Percentiles rank a stretch among this genome's conserved stretches.
phyloP scores from a whole-genome alignment of 2,329 filamentous ascomycete genomes.

The Microsporum canis region DNA sequence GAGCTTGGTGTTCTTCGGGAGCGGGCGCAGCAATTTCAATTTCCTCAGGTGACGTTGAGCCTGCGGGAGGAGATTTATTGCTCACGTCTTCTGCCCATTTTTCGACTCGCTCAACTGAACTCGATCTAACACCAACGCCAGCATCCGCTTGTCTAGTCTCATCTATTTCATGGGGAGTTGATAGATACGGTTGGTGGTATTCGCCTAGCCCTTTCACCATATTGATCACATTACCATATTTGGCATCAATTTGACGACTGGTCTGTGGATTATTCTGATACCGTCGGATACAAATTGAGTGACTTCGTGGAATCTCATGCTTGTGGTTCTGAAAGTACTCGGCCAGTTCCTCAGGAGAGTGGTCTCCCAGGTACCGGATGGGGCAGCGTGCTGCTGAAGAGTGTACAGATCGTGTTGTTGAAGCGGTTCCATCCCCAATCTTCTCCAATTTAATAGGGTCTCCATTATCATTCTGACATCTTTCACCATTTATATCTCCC shows the following conservation, averaged over 20 bases:
- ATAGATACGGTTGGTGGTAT: slow-evolving; percentile 79
- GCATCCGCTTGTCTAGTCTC: slow-evolving; percentile 24
- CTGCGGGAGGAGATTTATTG: slow-evolving; percentile 35
- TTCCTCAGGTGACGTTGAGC: not conserved
- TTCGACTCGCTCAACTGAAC: slow-evolving; percentile 61
- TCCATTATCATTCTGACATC: slow-evolving; percentile 47
- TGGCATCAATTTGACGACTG: slow-evolving; percentile 79
- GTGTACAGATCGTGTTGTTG: slow-evolving; percentile 29
- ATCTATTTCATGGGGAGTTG: slow-evolving; percentile 38
- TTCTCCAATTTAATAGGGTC: slow-evolving; percentile 42
- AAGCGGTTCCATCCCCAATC: slow-evolving; percentile 34
- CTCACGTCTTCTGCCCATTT: slow-evolving; percentile 75
- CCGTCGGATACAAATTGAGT: slow-evolving; percentile 80
- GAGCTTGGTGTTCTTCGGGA: slow-evolving; percentile 22
- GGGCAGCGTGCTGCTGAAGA: slow-evolving; percentile 60
- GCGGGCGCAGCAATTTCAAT: not conserved
- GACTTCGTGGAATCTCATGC: slow-evolving; percentile 84
- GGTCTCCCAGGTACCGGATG: slow-evolving; percentile 83
- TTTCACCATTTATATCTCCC: slow-evolving; percentile 30
- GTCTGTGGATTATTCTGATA: slow-evolving; percentile 81
- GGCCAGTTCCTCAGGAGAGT: slow-evolving; percentile 85
- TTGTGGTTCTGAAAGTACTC: slow-evolving; percentile 92
- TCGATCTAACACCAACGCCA: slow-evolving; percentile 23
- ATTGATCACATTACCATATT: slow-evolving; percentile 81
- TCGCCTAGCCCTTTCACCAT: slow-evolving; percentile 88